Evolutionary conservation across 2,329 filamentous ascomycete species (phyloP), one percentile per base, ranked within the genome.

Genomic region (Penicillium glabrum): DNA sequence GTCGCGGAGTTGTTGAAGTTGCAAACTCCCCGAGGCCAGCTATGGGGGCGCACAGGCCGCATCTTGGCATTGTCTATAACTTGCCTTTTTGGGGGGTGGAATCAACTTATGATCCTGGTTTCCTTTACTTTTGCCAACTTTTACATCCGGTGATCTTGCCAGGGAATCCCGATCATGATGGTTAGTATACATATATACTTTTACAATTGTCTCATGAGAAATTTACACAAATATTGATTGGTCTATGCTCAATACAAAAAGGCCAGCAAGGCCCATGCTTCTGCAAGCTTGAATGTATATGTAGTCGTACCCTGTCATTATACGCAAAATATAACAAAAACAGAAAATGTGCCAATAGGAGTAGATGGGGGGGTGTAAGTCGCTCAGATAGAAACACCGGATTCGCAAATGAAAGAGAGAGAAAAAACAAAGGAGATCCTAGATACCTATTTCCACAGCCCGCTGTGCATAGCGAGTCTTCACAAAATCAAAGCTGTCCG

Each of bases 401-500:
- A 51, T 54, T 60, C 57, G 58, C 41, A 57, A 29, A 57, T 24
- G 57, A 46, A 57, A 52, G 49, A 48, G 46, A 45, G 19, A 59
- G 58, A 61, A 19, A 54, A 59, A 46, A 58, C 53, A 55, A 60
- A 60, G 35, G 35, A 56, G 60, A 57, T 57, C 52, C 56, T 69
- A 75, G 58, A 63, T 64, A 49, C 65, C 69, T 54, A 68, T 51
- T 61, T 68, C 69, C 65, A 74, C 59, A 57, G 69, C 69, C 61
- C 65, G 69, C 65, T 69, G 69, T 64, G 70, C 65, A 61, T 66
- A 68, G 54, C 69, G 72, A 58, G 69, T 57, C 60, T 70, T 77
- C 33, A 77, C 62, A 62, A 74, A 74, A 56, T 76, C 69, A 65
- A 72, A 74, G 39, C 68, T 70, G 52, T 74, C 69, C 49, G 66